Conservation (phyloP, 1,284 basidiomycete species). For the Rhodotorula mucilaginosa region DNA sequence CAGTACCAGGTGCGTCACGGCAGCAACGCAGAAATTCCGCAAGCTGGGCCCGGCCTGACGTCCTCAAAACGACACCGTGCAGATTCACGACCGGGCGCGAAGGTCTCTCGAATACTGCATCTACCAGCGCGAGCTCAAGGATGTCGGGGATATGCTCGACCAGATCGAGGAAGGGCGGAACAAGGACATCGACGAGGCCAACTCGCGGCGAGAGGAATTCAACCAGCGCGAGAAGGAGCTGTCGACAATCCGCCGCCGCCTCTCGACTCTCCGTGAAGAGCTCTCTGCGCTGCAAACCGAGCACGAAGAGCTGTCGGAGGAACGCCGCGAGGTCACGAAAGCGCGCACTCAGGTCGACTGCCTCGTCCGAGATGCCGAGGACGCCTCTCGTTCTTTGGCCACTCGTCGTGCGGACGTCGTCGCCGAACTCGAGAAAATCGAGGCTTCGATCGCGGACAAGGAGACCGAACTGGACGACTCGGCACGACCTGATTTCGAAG, state of each 20-base stretch:
- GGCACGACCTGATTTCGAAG: neutral
- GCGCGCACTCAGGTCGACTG: slow-evolving; percentile 71
- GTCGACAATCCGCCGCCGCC: slow-evolving; percentile 58
- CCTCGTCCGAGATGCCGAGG: slow-evolving; percentile 74
- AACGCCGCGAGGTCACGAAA: slow-evolving; percentile 38
- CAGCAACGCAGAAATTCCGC: neutral
- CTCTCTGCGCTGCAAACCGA: slow-evolving; percentile 67
- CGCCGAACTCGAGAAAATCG: slow-evolving; percentile 1
- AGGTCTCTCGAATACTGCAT: slow-evolving; percentile 93
- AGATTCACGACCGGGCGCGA: slow-evolving; percentile 83
- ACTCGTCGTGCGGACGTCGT: neutral
- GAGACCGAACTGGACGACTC: neutral
- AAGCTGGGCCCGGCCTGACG: neutral
- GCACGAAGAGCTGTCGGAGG: slow-evolving; percentile 52
- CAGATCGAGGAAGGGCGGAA: slow-evolving; percentile 66
- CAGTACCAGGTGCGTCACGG: slow-evolving; percentile 71
- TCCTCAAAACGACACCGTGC: neutral
- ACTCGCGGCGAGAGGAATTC: slow-evolving; percentile 74
- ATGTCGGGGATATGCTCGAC: slow-evolving; percentile 75
- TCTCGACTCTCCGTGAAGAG: slow-evolving; percentile 67
- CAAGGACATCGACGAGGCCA: slow-evolving; percentile 77
- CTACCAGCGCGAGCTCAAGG: slow-evolving; percentile 84
- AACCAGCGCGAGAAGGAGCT: slow-evolving; percentile 78
- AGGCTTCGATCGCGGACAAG: neutral
- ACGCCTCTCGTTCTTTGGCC: slow-evolving; percentile 18